Conservation (phyloP, 805 yeast genomes). For the Candida easanensis region DNA sequence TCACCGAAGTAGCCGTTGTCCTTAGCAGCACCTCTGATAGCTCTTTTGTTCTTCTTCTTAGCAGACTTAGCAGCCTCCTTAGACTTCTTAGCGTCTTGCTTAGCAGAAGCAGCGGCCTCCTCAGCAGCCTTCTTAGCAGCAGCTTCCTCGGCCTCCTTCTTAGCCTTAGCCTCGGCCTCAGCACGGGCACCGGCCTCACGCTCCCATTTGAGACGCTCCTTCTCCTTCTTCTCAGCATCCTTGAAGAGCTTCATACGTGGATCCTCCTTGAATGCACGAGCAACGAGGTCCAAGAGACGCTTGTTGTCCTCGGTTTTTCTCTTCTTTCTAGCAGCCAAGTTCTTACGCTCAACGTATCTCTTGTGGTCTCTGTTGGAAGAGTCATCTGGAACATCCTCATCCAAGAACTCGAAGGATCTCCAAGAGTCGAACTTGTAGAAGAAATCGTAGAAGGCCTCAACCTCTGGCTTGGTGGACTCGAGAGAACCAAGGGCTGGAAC, state of each 20-base stretch:
- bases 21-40: constrained; percentile 77
- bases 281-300: constrained; percentile 80
- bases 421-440: constrained; percentile 95
- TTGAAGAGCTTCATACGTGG: constrained; percentile 94
- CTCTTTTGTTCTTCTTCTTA: constrained; percentile 95
- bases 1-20: constrained; percentile 85
- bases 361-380: constrained; percentile 99
- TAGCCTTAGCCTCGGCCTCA: constrained; percentile 89
- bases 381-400: constrained; percentile 99
- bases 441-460: constrained; percentile 85
- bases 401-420: constrained; percentile 97
- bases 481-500: constrained; percentile 77
- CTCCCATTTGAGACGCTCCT: constrained; percentile 96
- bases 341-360: constrained; percentile 97
- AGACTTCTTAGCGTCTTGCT: constrained; percentile 86
- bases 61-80: constrained; percentile 89
- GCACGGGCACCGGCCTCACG: constrained; percentile 96
- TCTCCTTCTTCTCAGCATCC: constrained; percentile 91
- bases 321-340: constrained; percentile 94
- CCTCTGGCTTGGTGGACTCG: constrained; percentile 70
- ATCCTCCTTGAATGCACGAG: constrained; percentile 84
- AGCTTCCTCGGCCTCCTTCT: constrained; percentile 87
- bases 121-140: constrained; percentile 76
- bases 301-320: constrained; percentile 96
- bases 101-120: constrained; percentile 58